Conservation (phyloP, 2,329 filamentous ascomycete genomes). For the Cladorrhinum sp. region DNA sequence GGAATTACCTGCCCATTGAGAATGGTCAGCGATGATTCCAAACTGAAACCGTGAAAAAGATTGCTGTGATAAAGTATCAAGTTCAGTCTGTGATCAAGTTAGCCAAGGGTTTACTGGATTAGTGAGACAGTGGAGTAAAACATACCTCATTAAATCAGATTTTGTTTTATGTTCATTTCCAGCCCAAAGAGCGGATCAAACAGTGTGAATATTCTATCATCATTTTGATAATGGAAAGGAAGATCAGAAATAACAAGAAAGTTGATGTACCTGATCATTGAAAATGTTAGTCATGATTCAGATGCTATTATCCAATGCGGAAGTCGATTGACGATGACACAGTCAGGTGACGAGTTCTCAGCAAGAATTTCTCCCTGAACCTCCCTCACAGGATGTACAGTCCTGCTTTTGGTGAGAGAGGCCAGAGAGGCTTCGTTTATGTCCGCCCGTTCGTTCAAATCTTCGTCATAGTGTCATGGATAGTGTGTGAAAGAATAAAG, state of each 20-base stretch:
- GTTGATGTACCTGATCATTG: conserved; percentile 29
- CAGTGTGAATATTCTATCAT: conserved; percentile 61
- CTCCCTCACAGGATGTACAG: conserved; percentile 60
- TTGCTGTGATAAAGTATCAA: conserved; percentile 13
- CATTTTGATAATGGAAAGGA: conserved; percentile 35
- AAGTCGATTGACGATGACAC: conserved; percentile 30
- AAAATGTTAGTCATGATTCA: conserved; percentile 26
- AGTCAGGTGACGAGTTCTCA: conserved; percentile 65
- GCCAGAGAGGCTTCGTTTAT: conserved; percentile 54
- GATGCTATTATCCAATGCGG: conserved; percentile 10
- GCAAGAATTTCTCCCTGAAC: conserved; percentile 53
- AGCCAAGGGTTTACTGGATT: conserved; percentile 8
- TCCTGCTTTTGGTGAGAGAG: conserved; percentile 52
- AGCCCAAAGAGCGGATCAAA: conserved; percentile 49
- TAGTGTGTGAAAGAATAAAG: conserved; percentile 19
- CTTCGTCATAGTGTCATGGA: conserved; percentile 52
- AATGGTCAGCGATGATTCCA: conserved; percentile 19
- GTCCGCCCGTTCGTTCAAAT: conserved; percentile 69
- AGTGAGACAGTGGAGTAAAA: not conserved
- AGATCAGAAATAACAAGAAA: conserved; percentile 15
- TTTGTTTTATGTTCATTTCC: conserved; percentile 54
- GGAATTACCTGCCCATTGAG: conserved; percentile 20
- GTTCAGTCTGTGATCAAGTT: conserved; percentile 26
- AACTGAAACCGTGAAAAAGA: not conserved
- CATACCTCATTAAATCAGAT: conserved; percentile 53